Evolutionary conservation across 495 filamentous ascomycete species (phyloP).

Genomic region (Terfezia claveryi): DNA sequence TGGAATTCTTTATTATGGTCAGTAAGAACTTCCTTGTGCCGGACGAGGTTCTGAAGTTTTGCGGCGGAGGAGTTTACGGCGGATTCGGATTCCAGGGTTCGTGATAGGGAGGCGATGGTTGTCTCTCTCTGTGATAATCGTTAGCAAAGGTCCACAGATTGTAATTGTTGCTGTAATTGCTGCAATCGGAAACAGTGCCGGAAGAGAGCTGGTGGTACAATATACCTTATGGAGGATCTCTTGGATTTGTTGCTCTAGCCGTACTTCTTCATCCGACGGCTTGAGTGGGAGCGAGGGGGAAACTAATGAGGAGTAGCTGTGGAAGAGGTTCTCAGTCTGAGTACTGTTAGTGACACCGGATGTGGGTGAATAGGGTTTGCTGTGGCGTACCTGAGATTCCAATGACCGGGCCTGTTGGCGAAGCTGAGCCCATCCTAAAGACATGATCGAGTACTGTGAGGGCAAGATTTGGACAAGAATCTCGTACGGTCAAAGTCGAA

Average conservation of each 20-base stretch:
- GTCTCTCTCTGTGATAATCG: slow-evolving; percentile 42
- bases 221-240: slow-evolving; percentile 37
- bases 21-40: slow-evolving; percentile 70
- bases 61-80: slow-evolving; percentile 68
- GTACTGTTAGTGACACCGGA: neutral
- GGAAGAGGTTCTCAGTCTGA: slow-evolving; percentile 81
- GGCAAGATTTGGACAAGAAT: too few relatives aligned
- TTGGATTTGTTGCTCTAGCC: slow-evolving; percentile 58
- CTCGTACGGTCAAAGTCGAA: too few relatives aligned
- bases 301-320: slow-evolving; percentile 91
- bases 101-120: slow-evolving; percentile 59
- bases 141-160: slow-evolving; percentile 1
- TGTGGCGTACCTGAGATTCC: slow-evolving; percentile 65
- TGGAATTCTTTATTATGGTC: slow-evolving; percentile 69
- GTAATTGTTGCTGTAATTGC: neutral
- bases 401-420: slow-evolving; percentile 77
- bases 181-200: slow-evolving; percentile 5
- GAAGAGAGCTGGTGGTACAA: neutral
- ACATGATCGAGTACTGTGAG: too few relatives aligned
- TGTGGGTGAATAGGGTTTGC: neutral
- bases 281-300: slow-evolving; percentile 52
- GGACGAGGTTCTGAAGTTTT: slow-evolving; percentile 81
- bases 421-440: slow-evolving; percentile 55
- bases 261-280: slow-evolving; percentile 64
- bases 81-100: slow-evolving; percentile 87